Percentiles rank a stretch among this genome's conserved stretches.
Evolutionary conservation across 202 grass and related monocot species (phyloP).

Genomic region (Musa balbisiana): DNA sequence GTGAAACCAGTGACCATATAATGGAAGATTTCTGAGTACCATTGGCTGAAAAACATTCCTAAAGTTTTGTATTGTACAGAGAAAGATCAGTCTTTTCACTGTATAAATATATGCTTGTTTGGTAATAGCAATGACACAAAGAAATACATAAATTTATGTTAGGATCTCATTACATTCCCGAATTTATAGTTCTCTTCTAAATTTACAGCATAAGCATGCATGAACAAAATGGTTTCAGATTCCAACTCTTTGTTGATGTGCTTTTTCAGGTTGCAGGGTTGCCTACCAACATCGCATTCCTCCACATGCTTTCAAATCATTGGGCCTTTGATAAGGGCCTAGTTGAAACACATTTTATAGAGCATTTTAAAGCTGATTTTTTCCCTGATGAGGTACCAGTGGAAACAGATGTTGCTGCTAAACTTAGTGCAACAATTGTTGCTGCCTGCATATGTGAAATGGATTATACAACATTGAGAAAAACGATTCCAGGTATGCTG

Average conservation of each 20-base stretch:
- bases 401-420: constrained; percentile 34
- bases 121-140: no score
- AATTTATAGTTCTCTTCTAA: not conserved
- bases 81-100: no score
- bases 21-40: no score
- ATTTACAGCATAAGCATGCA: not conserved
- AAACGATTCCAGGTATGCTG: constrained; percentile 52
- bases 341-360: constrained; percentile 89
- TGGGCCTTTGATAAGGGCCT: constrained; percentile 73
- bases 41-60: no score
- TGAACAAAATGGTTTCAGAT: not conserved
- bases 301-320: constrained; percentile 76
- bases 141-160: no score
- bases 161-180: no score
- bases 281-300: constrained; percentile 80
- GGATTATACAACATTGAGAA: constrained; percentile 39
- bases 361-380: constrained; percentile 70
- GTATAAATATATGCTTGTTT: no score
- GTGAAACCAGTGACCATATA: no score
- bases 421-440: constrained; percentile 59
- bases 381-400: constrained; percentile 27
- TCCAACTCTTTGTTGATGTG: not conserved
- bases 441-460: constrained; percentile 76
- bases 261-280: constrained; percentile 76
- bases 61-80: no score